Conservation (phyloP, 495 filamentous ascomycete species). For the Aspergillus ostianus region DNA sequence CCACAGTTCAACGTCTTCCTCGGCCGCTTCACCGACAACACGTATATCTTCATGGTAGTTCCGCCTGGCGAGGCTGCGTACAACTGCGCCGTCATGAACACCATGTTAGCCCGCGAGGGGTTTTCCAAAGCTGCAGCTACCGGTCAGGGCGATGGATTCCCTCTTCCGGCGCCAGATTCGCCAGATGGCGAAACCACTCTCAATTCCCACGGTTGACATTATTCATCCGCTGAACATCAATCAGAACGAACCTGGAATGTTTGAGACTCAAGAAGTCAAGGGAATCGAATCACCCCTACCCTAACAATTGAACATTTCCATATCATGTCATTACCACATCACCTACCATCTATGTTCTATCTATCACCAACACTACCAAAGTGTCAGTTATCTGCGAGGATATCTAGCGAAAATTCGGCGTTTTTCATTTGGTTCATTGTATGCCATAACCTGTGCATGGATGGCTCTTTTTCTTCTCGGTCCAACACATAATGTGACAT, state of each 20-base stretch:
- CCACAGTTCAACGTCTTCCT: slow-evolving; percentile 87
- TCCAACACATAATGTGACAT: not conserved
- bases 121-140: slow-evolving; percentile 55
- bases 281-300: not conserved
- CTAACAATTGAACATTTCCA: not conserved
- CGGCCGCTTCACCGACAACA: slow-evolving; percentile 90
- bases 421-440: not conserved
- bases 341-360: not conserved
- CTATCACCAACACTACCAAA: not conserved
- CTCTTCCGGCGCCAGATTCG: slow-evolving; percentile 37
- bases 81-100: slow-evolving; percentile 86
- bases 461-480: not conserved
- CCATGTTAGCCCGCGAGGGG: slow-evolving; percentile 75
- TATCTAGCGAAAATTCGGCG: not conserved
- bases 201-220: not conserved
- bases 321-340: no score
- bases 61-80: slow-evolving; percentile 85
- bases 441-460: not conserved
- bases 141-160: slow-evolving; percentile 44
- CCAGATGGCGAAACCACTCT: slow-evolving; percentile 24
- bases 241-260: not conserved
- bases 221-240: not conserved
- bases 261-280: no score
- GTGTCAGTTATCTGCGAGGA: not conserved
- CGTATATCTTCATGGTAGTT: slow-evolving; percentile 87